Base-by-base conservation (phyloP, 2,329 filamentous ascomycete species). In the Alternaria alternata region DNA sequence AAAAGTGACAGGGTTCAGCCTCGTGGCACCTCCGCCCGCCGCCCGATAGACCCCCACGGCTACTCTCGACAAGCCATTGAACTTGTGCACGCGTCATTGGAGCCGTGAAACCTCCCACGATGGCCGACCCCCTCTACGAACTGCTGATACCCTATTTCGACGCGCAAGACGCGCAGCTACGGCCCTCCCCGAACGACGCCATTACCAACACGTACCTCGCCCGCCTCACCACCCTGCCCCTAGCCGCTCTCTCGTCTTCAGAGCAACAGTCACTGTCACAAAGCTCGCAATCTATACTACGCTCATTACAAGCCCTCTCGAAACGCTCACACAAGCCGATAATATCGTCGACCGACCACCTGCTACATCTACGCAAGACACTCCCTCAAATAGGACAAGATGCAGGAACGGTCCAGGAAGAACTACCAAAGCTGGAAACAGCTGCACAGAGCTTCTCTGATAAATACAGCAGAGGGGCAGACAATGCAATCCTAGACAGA, bases 261-360 rank as follows among this genome's bases (percentile, higher is more conserved):
- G 95, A 99, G 78, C 89, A 91, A 0, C 89, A 93, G 62, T 88
- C 88, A 0, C 86, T 98, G n/a, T 83, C 90, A 0, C 92, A 97
- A 71, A 86, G 89, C 56, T 90, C 91, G 4, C 93, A 97, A 63
- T 91, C 92, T 0, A 86, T 91, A 41, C 86, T 94, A 14, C 87
- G 96, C 41, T 92, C 93, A 0, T 85, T 98, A 1, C 95, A 99
- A 76, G 87, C 88, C 0, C 87, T 98, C 51, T 94, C 94, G 7
- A 96, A 96, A 70, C 91, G 92, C 68, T 97, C 94, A 0, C 90
- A 97, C 79, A 92, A 90, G 74, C 85, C 89, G 18, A 89, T 98
- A 65, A 93, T 97, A 69, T 85, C 89, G 54, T 95, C 94, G 4
- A 89, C 92, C 22, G 86, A 88, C 68, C 89, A 91, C 69, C 89